These are phyloP conservation scores for Fraxinus excelsior DNA, from an alignment of 257 asterid genomes.

Conservation along the genomic window DNA sequence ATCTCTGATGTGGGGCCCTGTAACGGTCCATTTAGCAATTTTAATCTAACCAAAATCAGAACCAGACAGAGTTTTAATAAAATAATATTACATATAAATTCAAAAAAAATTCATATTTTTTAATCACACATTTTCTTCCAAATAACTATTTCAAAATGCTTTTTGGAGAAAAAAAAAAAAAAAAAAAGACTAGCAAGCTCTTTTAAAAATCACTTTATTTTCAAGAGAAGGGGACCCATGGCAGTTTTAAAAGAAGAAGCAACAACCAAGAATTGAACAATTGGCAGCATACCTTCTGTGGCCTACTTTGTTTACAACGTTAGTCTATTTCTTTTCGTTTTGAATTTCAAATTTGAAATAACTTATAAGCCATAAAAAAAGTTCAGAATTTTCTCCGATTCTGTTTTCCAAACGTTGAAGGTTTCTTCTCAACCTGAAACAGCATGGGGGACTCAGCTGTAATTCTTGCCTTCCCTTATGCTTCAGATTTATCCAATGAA, in stretches of 20 bases:
- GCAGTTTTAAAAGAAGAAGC: neutral
- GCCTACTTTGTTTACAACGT: neutral
- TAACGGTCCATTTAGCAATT: too few species aligned
- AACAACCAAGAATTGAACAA: slow-evolving; percentile 1
- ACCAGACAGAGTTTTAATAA: too few species aligned
- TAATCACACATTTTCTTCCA: too few species aligned
- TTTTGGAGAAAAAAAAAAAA: too few species aligned
- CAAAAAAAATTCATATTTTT: too few species aligned
- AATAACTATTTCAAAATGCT: too few species aligned
- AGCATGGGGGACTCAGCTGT: slow-evolving; percentile 83
- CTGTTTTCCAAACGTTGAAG: neutral
- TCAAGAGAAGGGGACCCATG: neutral
- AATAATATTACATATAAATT: too few species aligned
- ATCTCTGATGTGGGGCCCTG: too few species aligned
- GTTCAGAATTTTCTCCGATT: neutral
- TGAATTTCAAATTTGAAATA: neutral
- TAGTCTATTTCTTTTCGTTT: neutral
- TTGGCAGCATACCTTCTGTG: neutral
- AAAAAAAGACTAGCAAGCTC: too few species aligned
- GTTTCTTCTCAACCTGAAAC: neutral
- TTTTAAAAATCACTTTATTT: neutral
- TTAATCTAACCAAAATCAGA: too few species aligned
- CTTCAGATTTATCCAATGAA: slow-evolving; percentile 65
- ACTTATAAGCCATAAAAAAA: neutral
- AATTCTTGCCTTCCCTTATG: slow-evolving; percentile 72